Base-by-base conservation (phyloP, 1,139 yeast genomes). In the Yamadazyma songkhlaensis region DNA sequence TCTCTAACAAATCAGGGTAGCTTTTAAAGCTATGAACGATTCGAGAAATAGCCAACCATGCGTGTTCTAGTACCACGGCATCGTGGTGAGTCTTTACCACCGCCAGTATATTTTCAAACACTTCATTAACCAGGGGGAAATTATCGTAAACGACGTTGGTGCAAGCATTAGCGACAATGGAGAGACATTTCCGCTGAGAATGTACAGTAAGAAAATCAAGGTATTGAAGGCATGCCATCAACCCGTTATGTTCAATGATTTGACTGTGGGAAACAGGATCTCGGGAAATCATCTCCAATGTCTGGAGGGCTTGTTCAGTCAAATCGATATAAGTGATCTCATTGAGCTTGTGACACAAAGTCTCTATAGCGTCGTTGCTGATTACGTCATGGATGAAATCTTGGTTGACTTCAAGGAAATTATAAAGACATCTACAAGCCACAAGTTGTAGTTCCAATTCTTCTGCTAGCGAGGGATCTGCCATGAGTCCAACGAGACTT, bases 191-290 rank as follows among this genome's bases (percentile, higher is more conserved):
- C 40, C 95, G 68, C 58, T 92, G 98, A 0, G 95, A 88, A 60
- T 88, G 96, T 21, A 83, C 74, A 1, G 96, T 86, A 56, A 92
- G 83, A 53, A 92, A 92, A 57, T 92, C 98, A 45, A 89, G 68
- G 53, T 81, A 87, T 50, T 78, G 79, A 32, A 92, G 59, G 46
- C 88, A 82, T 0, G 88, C 80, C 4, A 72, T 63, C 15, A 90
- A 60, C 6, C 94, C 85, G 27, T 85, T 82, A 41, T 79, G 72
- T 11, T 64, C 54, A 34, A 83, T 60, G 21, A 84, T 70, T 27
- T 66, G 72, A 35, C 63, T 57, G 44, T 69, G 76, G 7, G 74
- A 49, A 2, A 81, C 75, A 7, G 74, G 67, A 30, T 75, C 73
- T 41, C 81, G 63, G 1, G 89, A 79, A 9, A 84, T 76, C 61